phyloP scores from a whole-genome alignment of 2,329 filamentous ascomycete species.

The Microthyrium microscopicum region DNA sequence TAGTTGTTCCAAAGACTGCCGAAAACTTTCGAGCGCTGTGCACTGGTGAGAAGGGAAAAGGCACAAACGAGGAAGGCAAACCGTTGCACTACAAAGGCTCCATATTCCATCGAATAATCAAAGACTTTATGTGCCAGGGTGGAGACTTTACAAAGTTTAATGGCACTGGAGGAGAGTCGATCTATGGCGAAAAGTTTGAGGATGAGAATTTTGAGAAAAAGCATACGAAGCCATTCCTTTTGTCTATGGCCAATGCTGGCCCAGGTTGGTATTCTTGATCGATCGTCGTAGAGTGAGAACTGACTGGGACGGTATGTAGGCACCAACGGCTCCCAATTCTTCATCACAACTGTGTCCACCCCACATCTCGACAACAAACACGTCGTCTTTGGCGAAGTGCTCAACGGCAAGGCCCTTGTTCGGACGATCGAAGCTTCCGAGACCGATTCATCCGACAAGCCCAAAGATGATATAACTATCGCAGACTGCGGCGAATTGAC shows the following conservation, averaged over 20 bases:
- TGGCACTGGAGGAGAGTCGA: slow-evolving; percentile 89
- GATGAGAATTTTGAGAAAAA: slow-evolving; percentile 90
- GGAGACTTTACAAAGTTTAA: slow-evolving; percentile 93
- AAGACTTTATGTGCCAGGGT: slow-evolving; percentile 97
- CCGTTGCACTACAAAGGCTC: slow-evolving; percentile 86
- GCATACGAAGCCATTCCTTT: slow-evolving; percentile 81
- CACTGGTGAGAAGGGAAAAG: slow-evolving; percentile 94
- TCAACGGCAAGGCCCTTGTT: slow-evolving; percentile 80
- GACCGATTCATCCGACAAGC: slow-evolving; percentile 64
- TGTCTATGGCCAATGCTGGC: slow-evolving; percentile 97
- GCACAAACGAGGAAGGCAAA: slow-evolving; percentile 62
- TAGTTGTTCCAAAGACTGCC: slow-evolving; percentile 77
- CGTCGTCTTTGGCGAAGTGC: slow-evolving; percentile 89
- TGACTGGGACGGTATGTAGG: slow-evolving; percentile 27
- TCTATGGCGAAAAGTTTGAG: slow-evolving; percentile 93
- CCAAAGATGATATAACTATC: slow-evolving; percentile 46
- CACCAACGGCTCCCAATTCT: slow-evolving; percentile 97
- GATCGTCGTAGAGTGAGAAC: neutral
- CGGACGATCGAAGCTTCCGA: slow-evolving; percentile 76
- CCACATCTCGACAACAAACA: slow-evolving; percentile 93
- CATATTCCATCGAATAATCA: slow-evolving; percentile 90
- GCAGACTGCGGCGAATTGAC: slow-evolving; percentile 72
- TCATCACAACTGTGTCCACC: slow-evolving; percentile 89
- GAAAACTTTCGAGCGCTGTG: slow-evolving; percentile 93
- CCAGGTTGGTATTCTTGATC: slow-evolving; percentile 43